Evolutionary conservation across 768 basidiomycete genomes (phyloP), one percentile per base, ranked within the genome.

Genomic region (Lactarius sanguifluus): DNA sequence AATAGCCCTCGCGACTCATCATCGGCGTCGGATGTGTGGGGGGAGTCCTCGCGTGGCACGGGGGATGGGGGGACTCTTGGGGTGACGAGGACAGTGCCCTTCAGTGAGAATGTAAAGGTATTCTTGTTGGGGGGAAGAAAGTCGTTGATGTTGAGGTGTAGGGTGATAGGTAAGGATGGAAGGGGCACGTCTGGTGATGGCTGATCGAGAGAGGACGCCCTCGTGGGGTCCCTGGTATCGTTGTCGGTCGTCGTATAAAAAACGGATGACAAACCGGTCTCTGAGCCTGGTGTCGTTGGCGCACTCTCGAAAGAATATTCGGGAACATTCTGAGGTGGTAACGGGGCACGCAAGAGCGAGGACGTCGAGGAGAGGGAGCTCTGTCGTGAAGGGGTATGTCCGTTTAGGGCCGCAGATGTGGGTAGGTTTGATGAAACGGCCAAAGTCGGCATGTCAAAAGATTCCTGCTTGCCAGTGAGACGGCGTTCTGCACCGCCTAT

Each of bases 61-160:
- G 75, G 70, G 1, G 77, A 64, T 1, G 74, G 69, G 6, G 76
- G 68, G 59, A 80, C 13, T 57, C 68, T 81, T 55, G 88, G 79
- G 6, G 81, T 81, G 38, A 93, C 76, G 4, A 92, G 78, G 54
- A 92, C 79, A 8, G 82, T 86, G 7, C 91, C 90, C 13, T 81
- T 80, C 56, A 92, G 83, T 13, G 78, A 82, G 75, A 92, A 90
- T 6, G 81, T 82, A 71, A 93, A 88, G 18, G 79, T 71, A 65
- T 86, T 87, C 75, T 86, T 89, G 34, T 81, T 77, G 10, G 90
- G 85, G 3, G 86, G 83, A 30, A 85, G 79, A 8, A 92, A 78
- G 50, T 92, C 89, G 70, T 90, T 90, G 81, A 92, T 90, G 72
- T 92, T 91, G 66, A 94, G 70, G 73, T 92, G 90, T 10, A 92